Percentiles rank a stretch among this genome's conserved stretches.
phyloP scores from a whole-genome alignment of 345 rosid genomes.

The Camelina laxa region DNA sequence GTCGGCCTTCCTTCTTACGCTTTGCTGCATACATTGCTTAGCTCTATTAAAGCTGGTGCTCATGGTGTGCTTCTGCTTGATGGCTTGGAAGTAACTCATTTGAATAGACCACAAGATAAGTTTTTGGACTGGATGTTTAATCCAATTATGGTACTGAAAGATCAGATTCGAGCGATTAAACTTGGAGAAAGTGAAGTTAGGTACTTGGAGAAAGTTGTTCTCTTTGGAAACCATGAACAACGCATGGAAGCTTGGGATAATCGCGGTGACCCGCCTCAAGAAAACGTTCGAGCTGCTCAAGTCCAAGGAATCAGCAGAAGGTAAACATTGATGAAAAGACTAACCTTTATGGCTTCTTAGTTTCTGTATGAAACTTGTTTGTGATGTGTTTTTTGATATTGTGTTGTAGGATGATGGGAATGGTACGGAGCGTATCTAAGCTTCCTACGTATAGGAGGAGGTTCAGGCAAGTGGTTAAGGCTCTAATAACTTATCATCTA shows the following conservation, averaged over 20 bases:
- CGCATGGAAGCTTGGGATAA: conserved; percentile 71
- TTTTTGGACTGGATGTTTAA: conserved; percentile 79
- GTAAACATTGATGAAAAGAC: conserved; percentile 44
- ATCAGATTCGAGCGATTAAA: conserved; percentile 64
- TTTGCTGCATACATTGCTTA: conserved; percentile 57
- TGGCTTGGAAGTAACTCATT: conserved; percentile 63
- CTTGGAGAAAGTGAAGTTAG: conserved; percentile 64
- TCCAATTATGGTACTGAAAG: conserved; percentile 73
- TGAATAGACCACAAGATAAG: conserved; percentile 75
- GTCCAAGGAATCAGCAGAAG: conserved; percentile 83
- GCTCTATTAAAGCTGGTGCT: conserved; percentile 67
- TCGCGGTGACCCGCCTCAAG: conserved; percentile 51
- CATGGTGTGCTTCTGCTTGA: conserved; percentile 65
- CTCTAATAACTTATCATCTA: conserved; percentile 48
- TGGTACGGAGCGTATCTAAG: conserved; percentile 65
- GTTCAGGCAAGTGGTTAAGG: conserved; percentile 71
- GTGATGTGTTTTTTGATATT: neutral
- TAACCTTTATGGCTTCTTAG: neutral
- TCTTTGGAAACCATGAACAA: conserved; percentile 57
- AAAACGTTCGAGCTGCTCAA: conserved; percentile 75
- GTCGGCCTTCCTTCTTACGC: conserved; percentile 73
- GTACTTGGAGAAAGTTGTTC: conserved; percentile 64
- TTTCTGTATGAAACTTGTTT: neutral
- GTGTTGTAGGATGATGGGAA: conserved; percentile 70
- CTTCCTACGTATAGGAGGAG: conserved; percentile 74